Percentiles rank a stretch among this genome's conserved stretches.
Conservation (phyloP, 179 eudicot genomes). For the Corrigiola litoralis region DNA sequence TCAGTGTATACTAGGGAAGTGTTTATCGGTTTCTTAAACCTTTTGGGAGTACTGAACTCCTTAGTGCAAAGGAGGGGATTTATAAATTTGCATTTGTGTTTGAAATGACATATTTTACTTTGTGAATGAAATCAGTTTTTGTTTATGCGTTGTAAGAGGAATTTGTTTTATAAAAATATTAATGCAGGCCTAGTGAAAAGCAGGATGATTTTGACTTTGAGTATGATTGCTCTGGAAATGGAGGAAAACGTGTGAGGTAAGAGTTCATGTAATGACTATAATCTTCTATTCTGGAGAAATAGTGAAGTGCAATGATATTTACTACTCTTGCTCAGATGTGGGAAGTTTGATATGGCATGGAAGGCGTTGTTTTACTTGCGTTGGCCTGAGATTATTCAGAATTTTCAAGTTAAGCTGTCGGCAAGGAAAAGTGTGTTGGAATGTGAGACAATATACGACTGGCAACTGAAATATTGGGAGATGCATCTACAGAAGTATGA, state of each 20-base stretch:
- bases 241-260: slow-evolving; percentile 70
- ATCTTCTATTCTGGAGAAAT: background rate
- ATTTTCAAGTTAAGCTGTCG: slow-evolving; percentile 19
- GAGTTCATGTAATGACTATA: slow-evolving; percentile 22
- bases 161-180: background rate
- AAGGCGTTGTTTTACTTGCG: slow-evolving; percentile 45
- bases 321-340: slow-evolving; percentile 37
- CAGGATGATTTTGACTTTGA: slow-evolving; percentile 30
- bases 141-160: no score
- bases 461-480: slow-evolving; percentile 91
- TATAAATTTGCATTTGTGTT: background rate
- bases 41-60: background rate
- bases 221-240: slow-evolving; percentile 28
- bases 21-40: background rate
- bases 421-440: slow-evolving; percentile 20
- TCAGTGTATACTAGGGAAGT: background rate
- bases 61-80: background rate
- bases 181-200: slow-evolving; percentile 44
- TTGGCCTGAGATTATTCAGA: slow-evolving; percentile 44
- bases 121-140: background rate
- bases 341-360: slow-evolving; percentile 61
- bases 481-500: slow-evolving; percentile 79
- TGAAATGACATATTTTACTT: background rate
- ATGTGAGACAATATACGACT: slow-evolving; percentile 35
- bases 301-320: slow-evolving; percentile 1